Evolutionary conservation across 441 rosid genomes (phyloP).

Genomic region (Corymbia calophylla): DNA sequence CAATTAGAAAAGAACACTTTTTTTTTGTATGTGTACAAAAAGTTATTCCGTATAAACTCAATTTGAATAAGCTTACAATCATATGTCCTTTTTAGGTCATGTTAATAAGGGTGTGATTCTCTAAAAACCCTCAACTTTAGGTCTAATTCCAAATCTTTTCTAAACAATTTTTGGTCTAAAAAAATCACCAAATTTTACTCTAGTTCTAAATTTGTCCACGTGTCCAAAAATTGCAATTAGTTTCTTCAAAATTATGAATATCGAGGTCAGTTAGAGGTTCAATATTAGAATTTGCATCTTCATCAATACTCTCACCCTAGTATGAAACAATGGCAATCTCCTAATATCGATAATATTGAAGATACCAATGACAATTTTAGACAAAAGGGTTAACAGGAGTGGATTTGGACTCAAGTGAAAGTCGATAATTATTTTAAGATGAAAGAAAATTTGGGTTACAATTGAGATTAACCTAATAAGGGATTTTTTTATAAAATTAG

Average conservation of each 20-base stretch:
- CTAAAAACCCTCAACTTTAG: neutral
- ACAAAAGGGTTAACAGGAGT: fast-evolving
- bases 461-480: neutral
- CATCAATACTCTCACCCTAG: neutral
- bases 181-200: neutral
- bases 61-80: neutral
- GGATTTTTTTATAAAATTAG: neutral
- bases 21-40: neutral
- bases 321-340: fast-evolving
- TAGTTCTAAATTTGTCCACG: fast-evolving
- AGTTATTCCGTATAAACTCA: neutral
- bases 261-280: fast-evolving
- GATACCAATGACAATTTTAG: neutral
- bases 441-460: neutral
- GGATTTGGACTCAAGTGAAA: neutral
- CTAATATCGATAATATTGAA: neutral
- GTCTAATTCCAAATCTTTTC: fast-evolving
- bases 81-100: neutral
- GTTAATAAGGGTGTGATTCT: neutral
- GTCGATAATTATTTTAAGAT: neutral
- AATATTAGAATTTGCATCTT: fast-evolving
- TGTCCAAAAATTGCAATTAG: neutral
- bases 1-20: no score
- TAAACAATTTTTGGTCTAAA: fast-evolving
- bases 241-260: neutral